Base-by-base conservation (phyloP, 2,329 filamentous ascomycete genomes). In the Penicillium decumbens region DNA sequence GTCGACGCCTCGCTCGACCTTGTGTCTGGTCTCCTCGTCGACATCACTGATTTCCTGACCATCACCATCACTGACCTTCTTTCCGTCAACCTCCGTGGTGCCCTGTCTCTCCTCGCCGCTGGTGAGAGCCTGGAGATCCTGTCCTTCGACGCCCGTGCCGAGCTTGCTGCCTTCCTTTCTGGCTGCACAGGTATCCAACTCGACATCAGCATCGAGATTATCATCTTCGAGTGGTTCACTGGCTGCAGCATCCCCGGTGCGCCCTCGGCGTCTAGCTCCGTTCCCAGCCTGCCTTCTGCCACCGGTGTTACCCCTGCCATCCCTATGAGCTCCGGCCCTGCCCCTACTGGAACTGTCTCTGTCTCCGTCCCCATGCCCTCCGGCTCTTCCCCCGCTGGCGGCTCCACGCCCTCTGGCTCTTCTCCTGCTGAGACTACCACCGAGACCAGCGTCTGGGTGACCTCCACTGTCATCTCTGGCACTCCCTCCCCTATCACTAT, bases 181-280 rank as follows among this genome's bases (percentile, higher is more conserved):
- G 68, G 68, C 50, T 61, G 56, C 57, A 54, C 54, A 32, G 41
- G 41, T 38, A 49, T 61, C 29, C 45, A 60, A 20, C 55, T 61
- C 41, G 56, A 56, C 25, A 41, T 75, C 10, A 68, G 68, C 45
- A 76, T 82, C 48, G 74, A 77, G 24, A 65, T 78, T 54, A 79
- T 79, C 53, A 66, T 76, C 51, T 70, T 79, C 55, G 54, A 64
- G 49, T 69, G 65, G 65, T 58, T 68, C 48, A 66, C 62, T 37
- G 66, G 65, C 51, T 66, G 65, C 58, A 55, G 57, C 43, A 49
- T 62, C 30, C 54, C 62, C 37, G 58, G 60, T 54, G 56, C 51
- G 29, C 54, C 56, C 47, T 32, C 45, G 41, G 45, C 56, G 9
- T 56, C 55, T 18, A 47, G 53, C 38, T 56, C 56, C 20, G 51